Base-by-base conservation (phyloP, 192 early-diverging fungal genomes). In the Rhizophagus clarus region DNA sequence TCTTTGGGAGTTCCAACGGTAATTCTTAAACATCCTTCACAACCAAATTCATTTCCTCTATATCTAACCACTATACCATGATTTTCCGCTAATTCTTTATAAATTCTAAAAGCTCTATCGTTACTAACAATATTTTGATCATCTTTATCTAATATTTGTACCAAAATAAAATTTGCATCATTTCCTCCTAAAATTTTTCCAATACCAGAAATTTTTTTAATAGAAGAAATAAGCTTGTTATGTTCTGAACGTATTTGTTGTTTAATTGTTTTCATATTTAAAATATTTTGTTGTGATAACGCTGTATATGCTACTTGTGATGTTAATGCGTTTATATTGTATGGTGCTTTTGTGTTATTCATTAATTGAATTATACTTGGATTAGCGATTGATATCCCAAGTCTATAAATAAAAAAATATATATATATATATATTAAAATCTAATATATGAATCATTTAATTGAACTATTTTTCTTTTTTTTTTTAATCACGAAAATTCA, bases 281-380 rank as follows among this genome's bases (percentile, higher is more conserved):
- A 81, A 29, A 97, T 76, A 40, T 94, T 94, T 31, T 88, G 85
- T 45, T 86, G 84, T 60, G 89, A 88, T 32, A 99, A 88, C 6
- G 98, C 98, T 5, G 91, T 83, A 62, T 88, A 87, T 15, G 95
- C 97, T 45, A 96, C 85, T 34, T 87, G 76, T 72, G 96, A 93
- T 40, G 96, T 93, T 47, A 93, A 91, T 22, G 97, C 95, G 34
- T 93, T 95, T 68, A 99, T 94, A 83, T 97, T 99, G 88, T 99
- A 99, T 10, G 98, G 98, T 26, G 98, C 98, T 86, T 99, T 99
- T 75, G 97, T 93, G 60, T 96, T 97, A 88, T 99, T 99, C 85
- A 99, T 89, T 74, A 97, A 90, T 22, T 83, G 82, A n/a, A 98
- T 93, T 73, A 98, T 87, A 78, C 93, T 90, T 17, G 92, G 89